Evolutionary conservation across 257 asterid genomes (phyloP).

Genomic region (Nicotiana noctiflora): DNA sequence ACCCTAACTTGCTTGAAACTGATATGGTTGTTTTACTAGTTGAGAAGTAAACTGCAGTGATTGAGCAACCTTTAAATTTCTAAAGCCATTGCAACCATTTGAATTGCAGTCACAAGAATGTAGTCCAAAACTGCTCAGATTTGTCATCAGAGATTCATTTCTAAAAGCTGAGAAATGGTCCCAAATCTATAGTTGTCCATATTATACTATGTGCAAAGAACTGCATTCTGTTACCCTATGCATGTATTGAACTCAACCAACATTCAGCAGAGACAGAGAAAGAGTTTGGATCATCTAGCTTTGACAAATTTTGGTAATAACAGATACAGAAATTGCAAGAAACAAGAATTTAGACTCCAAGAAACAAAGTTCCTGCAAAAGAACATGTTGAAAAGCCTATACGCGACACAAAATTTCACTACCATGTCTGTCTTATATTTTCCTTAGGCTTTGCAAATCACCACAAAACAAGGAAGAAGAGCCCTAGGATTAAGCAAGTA

Average conservation of each 20-base stretch:
- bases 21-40: background rate
- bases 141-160: background rate
- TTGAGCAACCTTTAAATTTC: background rate
- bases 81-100: background rate
- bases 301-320: slow-evolving; percentile 9
- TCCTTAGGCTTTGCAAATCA: slow-evolving; percentile 55
- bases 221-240: background rate
- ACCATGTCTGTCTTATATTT: background rate
- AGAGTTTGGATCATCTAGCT: background rate
- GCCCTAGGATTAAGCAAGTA: slow-evolving; percentile 83
- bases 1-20: background rate
- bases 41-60: too few relatives aligned
- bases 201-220: background rate
- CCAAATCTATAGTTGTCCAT: background rate
- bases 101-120: background rate
- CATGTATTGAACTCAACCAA: background rate
- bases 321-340: background rate
- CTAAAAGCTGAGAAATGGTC: background rate
- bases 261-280: background rate
- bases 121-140: background rate
- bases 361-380: background rate
- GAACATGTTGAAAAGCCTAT: slow-evolving; percentile 14
- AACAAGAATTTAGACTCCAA: slow-evolving; percentile 2
- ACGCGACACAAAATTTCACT: background rate
- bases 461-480: slow-evolving; percentile 87